Base-by-base conservation (phyloP, 805 yeast species). In the Candida hispaniensis region DNA sequence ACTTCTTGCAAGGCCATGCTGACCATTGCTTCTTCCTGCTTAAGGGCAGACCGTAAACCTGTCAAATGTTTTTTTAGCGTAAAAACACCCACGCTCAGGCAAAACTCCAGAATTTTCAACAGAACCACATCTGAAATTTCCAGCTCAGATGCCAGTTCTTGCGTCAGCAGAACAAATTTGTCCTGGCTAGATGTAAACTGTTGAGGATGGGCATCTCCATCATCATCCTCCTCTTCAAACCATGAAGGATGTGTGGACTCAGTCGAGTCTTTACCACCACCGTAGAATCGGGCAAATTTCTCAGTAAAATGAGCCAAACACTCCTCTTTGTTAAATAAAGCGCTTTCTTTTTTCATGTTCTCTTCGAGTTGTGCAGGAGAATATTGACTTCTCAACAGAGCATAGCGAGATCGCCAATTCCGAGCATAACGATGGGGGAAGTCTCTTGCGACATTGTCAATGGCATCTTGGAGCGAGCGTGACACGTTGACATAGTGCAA, bases 191-290 rank as follows among this genome's bases (percentile, higher is more conserved):
- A 23, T n/a, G 36, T 17, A 17, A 32, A 32, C 7, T 18, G 17
- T 6, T 27, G 36, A n/a, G 28, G 28, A 13, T 32, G 26, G 13
- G 34, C 34, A 16, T 30, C 36, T 18, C 36, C 36, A 9, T 32
- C 36, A 5, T 32, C 36, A 14, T 32, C 28, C 11, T 32, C 36
- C 18, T 32, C 36, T 4, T 32, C 28, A 14, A 23, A 16, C 27
- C 21, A 32, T n/a, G 25, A 26, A 6, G 14, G 15, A 16, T 13
- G 13, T 17, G 26, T 7, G 20, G 21, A 26, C 5, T 21, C 16
- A 1, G 35, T 9, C 12, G 35, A 22, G n/a, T n/a, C n/a, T n/a
- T n/a, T n/a, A n/a, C n/a, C n/a, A n/a, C n/a, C n/a, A n/a, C n/a
- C n/a, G 19, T 32, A 32, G 7, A 23, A 32, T 7, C 28, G 15